Evolutionary conservation across 1,139 yeast genomes (phyloP), one percentile per base, ranked within the genome.

Genomic region (Insectozyma bohioensis): DNA sequence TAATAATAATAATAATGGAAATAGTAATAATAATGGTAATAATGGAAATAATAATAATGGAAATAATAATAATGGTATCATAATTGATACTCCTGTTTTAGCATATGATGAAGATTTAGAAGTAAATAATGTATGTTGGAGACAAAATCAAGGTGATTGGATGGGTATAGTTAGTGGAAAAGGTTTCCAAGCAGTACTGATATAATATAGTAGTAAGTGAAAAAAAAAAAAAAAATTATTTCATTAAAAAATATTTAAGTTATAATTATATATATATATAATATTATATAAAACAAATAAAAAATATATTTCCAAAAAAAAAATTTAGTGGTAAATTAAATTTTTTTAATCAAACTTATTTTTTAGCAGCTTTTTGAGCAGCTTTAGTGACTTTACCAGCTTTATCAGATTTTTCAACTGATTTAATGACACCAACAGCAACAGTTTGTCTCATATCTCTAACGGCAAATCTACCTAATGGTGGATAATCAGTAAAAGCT

Each of bases 341-440:
- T n/a, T n/a, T n/a, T n/a, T n/a, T n/a, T n/a, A n/a, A 21, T 23
- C 25, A 23, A 23, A 61, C 57, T 84, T 90, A 90, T 82, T 90
- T 87, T 90, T 88, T 90, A 68, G 84, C 83, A 73, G 97, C 97
- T 88, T 92, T 92, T 65, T 75, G 81, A 71, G 97, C 97, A 74
- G 98, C 95, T 90, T 92, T 92, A 92, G 98, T 92, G 61, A 92
- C 96, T 92, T 92, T 92, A 79, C 95, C 95, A 62, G 87, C 86
- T 75, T 78, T 80, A 77, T 83, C 94, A 52, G 94, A 66, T 86
- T 92, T 92, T 67, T 80, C 96, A 63, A 92, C 97, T 58, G 94
- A 75, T 86, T 90, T 90, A 92, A 90, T 87, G 69, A 90, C 97
- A 87, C 97, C 97, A 70, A 90, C 97, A 67, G 97, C 97, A 62